Base-by-base conservation (phyloP, 345 rosid genomes). In the Diplotaxis tenuifolia region DNA sequence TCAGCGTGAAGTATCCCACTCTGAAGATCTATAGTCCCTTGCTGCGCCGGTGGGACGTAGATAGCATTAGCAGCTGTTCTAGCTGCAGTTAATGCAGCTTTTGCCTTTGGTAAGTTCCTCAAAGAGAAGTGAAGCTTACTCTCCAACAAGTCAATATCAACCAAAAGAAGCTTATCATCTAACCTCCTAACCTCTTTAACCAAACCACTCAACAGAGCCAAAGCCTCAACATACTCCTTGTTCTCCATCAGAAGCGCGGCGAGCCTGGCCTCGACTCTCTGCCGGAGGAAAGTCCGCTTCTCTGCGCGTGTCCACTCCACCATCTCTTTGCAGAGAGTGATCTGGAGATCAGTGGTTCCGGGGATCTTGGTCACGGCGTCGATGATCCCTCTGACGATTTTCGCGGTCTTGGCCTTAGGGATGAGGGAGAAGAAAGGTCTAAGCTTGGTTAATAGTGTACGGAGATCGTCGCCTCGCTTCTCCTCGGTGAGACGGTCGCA, bases 1-100 rank as follows among this genome's bases (percentile, higher is more conserved):
- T 94, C 97, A 1, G 97, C 98, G 70, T 91, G 97, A 74, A 94
- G 97, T 59, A 94, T 91, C 50, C 98, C 98, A 40, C 97, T 94
- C 84, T 91, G 98, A 77, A 88, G 80, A 82, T 94, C 97, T 27
- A 94, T 91, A n/a, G 93, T 91, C 10, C 97, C 97, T 73, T 89
- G 98, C 49, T 94, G 97, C 6, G 93, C 95, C 1, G 97, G 96
- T 2, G 96, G 97, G 59, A 91, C 93, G 55, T 91, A 94, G 40
- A 91, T 91, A 6, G 98, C 97, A 71, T 91, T 91, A 23, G 97
- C 98, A 32, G 97, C 98, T 23, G 98, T 94, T 73, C 98, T 85
- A 10, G 98, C 97, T 9, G 97, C 96, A 0, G 98, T 94, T 18
- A 91, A 90, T 20, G 98, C 94, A 77, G 98, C 98, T 80, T 94